Evolutionary conservation across 2,329 filamentous ascomycete genomes (phyloP).

Genomic region (Zasmidium cellare): DNA sequence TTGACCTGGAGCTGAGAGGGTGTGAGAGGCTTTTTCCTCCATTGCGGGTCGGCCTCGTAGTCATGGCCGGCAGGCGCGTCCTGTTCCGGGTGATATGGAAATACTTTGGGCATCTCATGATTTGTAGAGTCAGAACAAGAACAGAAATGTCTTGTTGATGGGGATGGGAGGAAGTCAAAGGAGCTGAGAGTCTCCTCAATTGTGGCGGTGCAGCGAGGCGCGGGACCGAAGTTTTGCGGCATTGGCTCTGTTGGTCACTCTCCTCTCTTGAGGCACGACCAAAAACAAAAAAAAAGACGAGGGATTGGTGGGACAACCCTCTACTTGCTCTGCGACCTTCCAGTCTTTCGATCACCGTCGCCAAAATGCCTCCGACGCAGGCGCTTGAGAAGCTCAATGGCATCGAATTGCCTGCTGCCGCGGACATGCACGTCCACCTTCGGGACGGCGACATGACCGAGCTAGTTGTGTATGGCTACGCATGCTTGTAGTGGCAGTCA

Average conservation of each 20-base stretch:
- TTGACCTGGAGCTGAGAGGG: constrained; percentile 42
- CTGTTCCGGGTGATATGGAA: constrained; percentile 7
- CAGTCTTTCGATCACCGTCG: background rate
- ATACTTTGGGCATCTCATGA: constrained; percentile 20
- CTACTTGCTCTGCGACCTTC: too few species aligned
- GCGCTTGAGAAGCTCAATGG: constrained; percentile 43
- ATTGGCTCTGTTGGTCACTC: background rate
- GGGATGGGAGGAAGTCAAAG: background rate
- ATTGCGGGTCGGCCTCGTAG: constrained; percentile 39
- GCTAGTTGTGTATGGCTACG: constrained; percentile 42
- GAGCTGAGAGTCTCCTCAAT: background rate
- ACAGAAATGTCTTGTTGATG: background rate
- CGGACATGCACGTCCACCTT: constrained; percentile 54
- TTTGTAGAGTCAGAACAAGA: background rate
- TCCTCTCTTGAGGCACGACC: background rate
- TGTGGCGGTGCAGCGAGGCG: background rate
- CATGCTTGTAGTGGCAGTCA: too few species aligned
- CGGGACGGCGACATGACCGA: constrained; percentile 54
- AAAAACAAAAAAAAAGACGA: background rate
- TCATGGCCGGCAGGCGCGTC: constrained; percentile 17
- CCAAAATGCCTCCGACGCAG: constrained; percentile 1
- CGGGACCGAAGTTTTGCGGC: background rate
- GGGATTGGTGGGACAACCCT: background rate
- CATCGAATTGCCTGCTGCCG: constrained; percentile 49
- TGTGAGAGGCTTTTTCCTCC: constrained; percentile 41